Evolutionary conservation across 2,329 filamentous ascomycete genomes (phyloP).

Genomic region (Lasiodiplodia hormozganensis): DNA sequence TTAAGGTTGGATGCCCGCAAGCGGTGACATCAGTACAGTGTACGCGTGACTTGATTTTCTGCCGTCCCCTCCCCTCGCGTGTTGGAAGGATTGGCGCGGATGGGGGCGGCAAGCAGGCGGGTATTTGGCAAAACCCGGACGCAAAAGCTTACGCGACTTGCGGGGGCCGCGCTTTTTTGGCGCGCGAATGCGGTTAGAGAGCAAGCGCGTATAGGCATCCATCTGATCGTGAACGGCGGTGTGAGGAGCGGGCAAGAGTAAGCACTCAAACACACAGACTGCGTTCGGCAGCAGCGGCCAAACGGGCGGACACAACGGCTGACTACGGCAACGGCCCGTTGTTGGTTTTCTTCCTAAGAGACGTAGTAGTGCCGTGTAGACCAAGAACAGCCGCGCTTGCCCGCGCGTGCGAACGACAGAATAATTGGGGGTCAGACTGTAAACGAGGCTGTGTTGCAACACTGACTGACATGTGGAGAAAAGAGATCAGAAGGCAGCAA

Average conservation of each 20-base stretch:
- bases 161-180: slow-evolving; percentile 1
- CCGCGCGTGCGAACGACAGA: not conserved
- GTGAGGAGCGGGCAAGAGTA: not conserved
- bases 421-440: not conserved
- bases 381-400: not conserved
- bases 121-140: not conserved
- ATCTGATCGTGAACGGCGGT: slow-evolving; percentile 5
- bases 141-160: slow-evolving; percentile 7
- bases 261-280: slow-evolving; percentile 9
- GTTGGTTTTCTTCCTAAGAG: not conserved
- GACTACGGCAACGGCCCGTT: not conserved
- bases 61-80: not conserved
- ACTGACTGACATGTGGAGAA: not conserved
- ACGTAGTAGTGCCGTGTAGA: not conserved
- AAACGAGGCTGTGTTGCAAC: not conserved
- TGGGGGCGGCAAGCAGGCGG: not conserved
- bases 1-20: not conserved
- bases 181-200: not conserved
- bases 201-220: not conserved
- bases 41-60: slow-evolving; percentile 18
- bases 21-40: not conserved
- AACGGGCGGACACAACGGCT: not conserved
- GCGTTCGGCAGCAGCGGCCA: not conserved
- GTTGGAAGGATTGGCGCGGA: slow-evolving; percentile 4
- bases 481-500: not conserved